Evolutionary conservation across 208 protist genomes (phyloP), one percentile per base, ranked within the genome.

Genomic region (Crithidia expoeki): DNA sequence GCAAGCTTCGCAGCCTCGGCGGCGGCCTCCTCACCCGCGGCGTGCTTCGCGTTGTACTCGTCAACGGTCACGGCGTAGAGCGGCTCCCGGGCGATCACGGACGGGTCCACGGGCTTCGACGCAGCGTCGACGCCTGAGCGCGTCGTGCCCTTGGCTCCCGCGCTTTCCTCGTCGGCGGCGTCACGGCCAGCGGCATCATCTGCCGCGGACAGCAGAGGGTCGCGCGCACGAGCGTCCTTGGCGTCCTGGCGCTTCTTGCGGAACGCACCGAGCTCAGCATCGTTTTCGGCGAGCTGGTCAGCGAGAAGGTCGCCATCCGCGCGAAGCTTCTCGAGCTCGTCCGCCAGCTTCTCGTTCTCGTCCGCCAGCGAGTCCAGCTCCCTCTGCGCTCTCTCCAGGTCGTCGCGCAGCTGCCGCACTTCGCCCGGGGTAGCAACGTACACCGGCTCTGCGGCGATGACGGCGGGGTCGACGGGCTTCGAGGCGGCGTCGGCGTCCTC

Each of bases 381-480:
- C n/a, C n/a, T n/a, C n/a, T n/a, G n/a, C n/a, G n/a, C n/a, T n/a
- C 51, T 68, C n/a, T 7, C 34, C 0, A 60, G 27, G 33, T 28
- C 55, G 16, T 46, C 55, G 6, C 27, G 33, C 55, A 34, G 19
- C 9, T 40, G 12, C 49, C 44, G 16, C 25, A 62, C 1, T 46
- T 72, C 67, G 34, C 64, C 67, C 19, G 30, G 28, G 16, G 67
- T 72, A 7, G 21, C 56, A 4, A 51, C 38, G 67, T 72, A 73
- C 32, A 73, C 49, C 32, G 68, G 47, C 58, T 66, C 68, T n/a
- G 9, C 68, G 0, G 68, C 68, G 4, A 74, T 58, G 0, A 55
- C 42, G 30, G 32, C 59, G 27, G n/a, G 68, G 59, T 55, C 23
- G 10, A 67, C 49, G 16, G 59, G 46, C 23, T 25, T 53, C 49